Evolutionary conservation across 495 filamentous ascomycete genomes (phyloP).

Genomic region (Hypomontagnella submonticulosa): DNA sequence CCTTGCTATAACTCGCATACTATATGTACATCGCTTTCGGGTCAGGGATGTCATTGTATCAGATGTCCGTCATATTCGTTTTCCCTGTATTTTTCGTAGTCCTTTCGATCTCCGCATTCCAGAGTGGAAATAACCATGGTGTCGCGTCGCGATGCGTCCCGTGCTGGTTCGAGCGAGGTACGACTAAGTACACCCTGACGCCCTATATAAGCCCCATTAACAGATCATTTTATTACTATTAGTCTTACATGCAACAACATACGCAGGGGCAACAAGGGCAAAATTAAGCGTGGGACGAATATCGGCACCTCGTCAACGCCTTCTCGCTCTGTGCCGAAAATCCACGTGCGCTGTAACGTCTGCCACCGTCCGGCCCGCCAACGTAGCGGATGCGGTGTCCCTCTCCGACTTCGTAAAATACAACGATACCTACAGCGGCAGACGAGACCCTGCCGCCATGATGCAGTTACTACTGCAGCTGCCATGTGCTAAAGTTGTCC

Average conservation of each 20-base stretch:
- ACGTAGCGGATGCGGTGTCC: conserved; percentile 36
- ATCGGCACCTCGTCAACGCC: conserved; percentile 34
- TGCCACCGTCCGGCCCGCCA: conserved; percentile 35
- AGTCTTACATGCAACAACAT: background rate
- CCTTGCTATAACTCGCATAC: conserved; percentile 30
- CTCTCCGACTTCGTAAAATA: conserved; percentile 41
- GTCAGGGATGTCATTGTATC: conserved; percentile 41
- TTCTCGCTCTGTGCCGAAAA: conserved; percentile 27
- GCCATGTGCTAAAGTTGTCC: conserved; percentile 46
- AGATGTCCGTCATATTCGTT: conserved; percentile 42
- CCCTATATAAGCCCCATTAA: conserved; percentile 21
- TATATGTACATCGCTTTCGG: conserved; percentile 26
- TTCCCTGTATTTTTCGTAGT: conserved; percentile 12
- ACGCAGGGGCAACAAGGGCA: conserved; percentile 3
- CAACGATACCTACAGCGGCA: conserved; percentile 31
- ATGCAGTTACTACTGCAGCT: conserved; percentile 45
- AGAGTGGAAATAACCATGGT: conserved; percentile 24
- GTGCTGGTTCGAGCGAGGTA: conserved; percentile 2
- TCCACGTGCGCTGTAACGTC: conserved; percentile 44
- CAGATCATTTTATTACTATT: conserved; percentile 12
- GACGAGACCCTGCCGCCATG: conserved; percentile 32
- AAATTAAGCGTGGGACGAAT: conserved; percentile 37
- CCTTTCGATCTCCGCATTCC: conserved; percentile 35
- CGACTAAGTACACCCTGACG: conserved; percentile 8
- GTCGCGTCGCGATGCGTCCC: background rate